phyloP scores from a whole-genome alignment of 2,329 filamentous ascomycete genomes.

The Polychaeton citri region DNA sequence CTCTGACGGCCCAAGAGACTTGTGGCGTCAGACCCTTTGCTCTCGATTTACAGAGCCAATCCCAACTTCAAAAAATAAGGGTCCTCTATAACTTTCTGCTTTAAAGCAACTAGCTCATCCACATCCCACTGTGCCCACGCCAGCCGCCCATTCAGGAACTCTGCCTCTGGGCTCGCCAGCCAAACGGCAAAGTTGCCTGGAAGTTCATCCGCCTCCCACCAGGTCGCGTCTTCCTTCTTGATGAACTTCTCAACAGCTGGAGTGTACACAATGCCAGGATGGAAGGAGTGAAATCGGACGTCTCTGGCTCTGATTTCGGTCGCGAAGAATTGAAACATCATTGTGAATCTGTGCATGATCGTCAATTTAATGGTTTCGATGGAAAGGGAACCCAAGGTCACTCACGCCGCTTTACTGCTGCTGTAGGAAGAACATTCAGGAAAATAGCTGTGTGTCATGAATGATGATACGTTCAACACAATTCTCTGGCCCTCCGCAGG shows the following conservation, averaged over 20 bases:
- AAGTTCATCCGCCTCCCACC: slow-evolving; percentile 2
- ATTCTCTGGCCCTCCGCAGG: neutral
- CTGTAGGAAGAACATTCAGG: neutral
- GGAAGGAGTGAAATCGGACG: neutral
- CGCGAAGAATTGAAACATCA: neutral
- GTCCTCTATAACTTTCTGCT: slow-evolving; percentile 7
- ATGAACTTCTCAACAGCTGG: neutral
- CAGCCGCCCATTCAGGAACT: slow-evolving; percentile 26
- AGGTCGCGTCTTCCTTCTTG: neutral
- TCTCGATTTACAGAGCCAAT: no score
- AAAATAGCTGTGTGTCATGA: neutral
- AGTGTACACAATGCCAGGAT: neutral
- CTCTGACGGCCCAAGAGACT: no score
- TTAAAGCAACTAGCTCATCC: slow-evolving; percentile 20
- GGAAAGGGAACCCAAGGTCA: no score
- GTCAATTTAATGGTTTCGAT: no score
- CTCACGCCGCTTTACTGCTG: neutral
- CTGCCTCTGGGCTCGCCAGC: slow-evolving; percentile 25
- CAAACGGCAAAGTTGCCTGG: slow-evolving; percentile 23
- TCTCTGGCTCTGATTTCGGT: neutral
- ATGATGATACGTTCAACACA: neutral
- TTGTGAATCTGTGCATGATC: neutral
- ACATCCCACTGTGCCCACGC: slow-evolving; percentile 30
- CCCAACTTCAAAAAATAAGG: slow-evolving; percentile 10
- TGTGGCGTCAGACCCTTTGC: no score